Base-by-base conservation (phyloP, 1,284 basidiomycete species). In the Moniliella sp. region DNA sequence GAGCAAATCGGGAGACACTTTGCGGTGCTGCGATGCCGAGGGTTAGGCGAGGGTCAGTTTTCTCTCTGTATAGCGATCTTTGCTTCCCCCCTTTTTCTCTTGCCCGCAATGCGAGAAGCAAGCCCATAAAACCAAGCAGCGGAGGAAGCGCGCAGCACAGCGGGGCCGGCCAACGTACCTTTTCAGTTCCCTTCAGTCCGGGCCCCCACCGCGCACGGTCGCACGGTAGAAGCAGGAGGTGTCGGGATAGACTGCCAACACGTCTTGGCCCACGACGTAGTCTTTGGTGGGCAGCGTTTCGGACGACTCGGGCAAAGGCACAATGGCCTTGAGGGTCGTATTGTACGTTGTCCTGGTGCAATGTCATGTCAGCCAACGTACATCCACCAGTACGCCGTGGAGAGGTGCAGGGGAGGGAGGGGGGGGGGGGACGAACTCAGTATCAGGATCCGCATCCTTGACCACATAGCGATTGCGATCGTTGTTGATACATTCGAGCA, bases 161-260 rank as follows among this genome's bases (percentile, higher is more conserved):
- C n/a, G 7, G 19, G n/a, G 19, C 19, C 19, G 1, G 19, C 19
- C 9, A 11, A 23, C 9, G 5, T 10, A 16, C 42, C 16, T 26
- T 45, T 43, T 33, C 45, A 47, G 31, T 21, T 21, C 2, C 33
- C 39, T 36, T 25, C 18, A 57, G 13, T 42, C 40, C 0, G 56
- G 56, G 7, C 57, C 57, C n/a, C 57, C 57, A 0, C 46, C 46
- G 12, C 45, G 45, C 15, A 59, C 47, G 0, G 44, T 47, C 5
- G 57, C 57, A 21, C 44, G 43, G 37, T 59, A 59, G 47, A 59
- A 59, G 33, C 57, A 59, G 25, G 45, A 50, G 3, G 57, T 59
- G 34, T 59, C 57, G 3, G 57, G 57, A 18, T 59, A 59, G 35
- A 59, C 45, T 2, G 48, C 57, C n/a, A 59, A 36, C 3, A 59